Conservation (phyloP, 495 filamentous ascomycete genomes). For the Daldinia vernicosa region DNA sequence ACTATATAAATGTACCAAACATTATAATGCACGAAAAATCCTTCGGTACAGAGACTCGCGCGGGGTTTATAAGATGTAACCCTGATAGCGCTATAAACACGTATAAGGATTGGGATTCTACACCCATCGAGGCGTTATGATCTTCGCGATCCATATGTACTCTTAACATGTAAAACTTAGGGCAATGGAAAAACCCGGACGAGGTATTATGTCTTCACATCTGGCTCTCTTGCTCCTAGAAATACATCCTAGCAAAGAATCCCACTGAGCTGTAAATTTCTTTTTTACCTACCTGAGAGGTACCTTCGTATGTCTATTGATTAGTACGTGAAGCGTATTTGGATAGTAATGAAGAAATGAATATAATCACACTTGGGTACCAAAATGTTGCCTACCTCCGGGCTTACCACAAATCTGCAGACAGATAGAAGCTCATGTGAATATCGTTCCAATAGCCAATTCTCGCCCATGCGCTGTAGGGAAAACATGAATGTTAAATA, state of each 20-base stretch:
- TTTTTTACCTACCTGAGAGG: too few relatives aligned
- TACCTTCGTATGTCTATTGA: not conserved
- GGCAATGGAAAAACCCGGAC: too few relatives aligned
- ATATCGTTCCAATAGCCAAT: too few relatives aligned
- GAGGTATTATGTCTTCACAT: too few relatives aligned
- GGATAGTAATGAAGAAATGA: not conserved
- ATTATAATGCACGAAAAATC: not conserved
- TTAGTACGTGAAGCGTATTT: not conserved
- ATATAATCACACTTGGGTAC: not conserved
- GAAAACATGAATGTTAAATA: too few relatives aligned
- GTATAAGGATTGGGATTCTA: not conserved
- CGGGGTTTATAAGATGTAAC: not conserved
- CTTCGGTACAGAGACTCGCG: not conserved
- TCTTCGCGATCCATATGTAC: not conserved
- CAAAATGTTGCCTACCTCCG: too few relatives aligned
- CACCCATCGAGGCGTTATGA: not conserved
- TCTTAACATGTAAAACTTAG: not conserved
- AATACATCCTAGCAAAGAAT: too few relatives aligned
- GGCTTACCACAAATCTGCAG: not conserved
- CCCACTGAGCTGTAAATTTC: too few relatives aligned
- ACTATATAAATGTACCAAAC: not conserved
- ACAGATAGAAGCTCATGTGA: too few relatives aligned
- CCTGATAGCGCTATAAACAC: not conserved
- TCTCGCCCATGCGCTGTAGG: too few relatives aligned
- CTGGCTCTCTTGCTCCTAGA: too few relatives aligned